These are phyloP conservation scores for Raffaelea ambrosiae DNA, from an alignment of 2,329 filamentous ascomycete genomes.

Conservation along the genomic window DNA sequence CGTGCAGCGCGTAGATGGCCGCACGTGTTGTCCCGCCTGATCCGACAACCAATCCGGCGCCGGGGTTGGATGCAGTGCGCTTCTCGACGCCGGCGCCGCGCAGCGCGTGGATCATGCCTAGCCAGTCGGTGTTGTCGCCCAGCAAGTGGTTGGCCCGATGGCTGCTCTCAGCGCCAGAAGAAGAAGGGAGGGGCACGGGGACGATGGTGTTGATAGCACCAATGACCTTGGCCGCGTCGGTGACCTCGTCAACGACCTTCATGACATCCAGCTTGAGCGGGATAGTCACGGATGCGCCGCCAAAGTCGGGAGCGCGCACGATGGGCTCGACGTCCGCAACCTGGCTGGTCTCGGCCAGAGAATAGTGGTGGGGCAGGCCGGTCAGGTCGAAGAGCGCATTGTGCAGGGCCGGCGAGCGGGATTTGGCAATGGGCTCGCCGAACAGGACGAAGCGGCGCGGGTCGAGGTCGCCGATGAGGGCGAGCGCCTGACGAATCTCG, in stretches of 20 bases:
- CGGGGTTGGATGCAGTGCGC: constrained; percentile 21
- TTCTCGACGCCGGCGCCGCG: constrained; percentile 54
- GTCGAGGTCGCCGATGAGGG: constrained; percentile 70
- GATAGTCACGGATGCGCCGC: constrained; percentile 91
- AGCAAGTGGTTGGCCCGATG: constrained; percentile 35
- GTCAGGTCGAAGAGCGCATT: constrained; percentile 70
- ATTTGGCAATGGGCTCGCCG: constrained; percentile 73
- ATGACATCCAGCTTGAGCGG: constrained; percentile 89
- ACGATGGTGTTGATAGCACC: constrained; percentile 95
- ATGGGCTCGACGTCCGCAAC: constrained; percentile 52
- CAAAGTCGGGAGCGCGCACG: constrained; percentile 67
- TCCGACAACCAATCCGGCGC: constrained; percentile 73
- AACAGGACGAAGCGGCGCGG: constrained; percentile 77
- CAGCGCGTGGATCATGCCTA: constrained; percentile 78
- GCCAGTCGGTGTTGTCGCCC: constrained; percentile 94
- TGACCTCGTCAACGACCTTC: constrained; percentile 68
- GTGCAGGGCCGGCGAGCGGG: constrained; percentile 81
- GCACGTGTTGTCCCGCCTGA: constrained; percentile 88
- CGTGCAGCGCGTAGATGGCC: constrained; percentile 79
- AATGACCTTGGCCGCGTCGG: constrained; percentile 70
- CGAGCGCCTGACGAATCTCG: constrained; percentile 74
- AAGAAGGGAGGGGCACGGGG: constrained; percentile 34
- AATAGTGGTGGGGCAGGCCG: constrained; percentile 81
- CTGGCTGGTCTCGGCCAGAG: constrained; percentile 62
- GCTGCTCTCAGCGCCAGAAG: neutral